Evolutionary conservation across 2,329 filamentous ascomycete species (phyloP).

Genomic region (Colletotrichum australisinense): DNA sequence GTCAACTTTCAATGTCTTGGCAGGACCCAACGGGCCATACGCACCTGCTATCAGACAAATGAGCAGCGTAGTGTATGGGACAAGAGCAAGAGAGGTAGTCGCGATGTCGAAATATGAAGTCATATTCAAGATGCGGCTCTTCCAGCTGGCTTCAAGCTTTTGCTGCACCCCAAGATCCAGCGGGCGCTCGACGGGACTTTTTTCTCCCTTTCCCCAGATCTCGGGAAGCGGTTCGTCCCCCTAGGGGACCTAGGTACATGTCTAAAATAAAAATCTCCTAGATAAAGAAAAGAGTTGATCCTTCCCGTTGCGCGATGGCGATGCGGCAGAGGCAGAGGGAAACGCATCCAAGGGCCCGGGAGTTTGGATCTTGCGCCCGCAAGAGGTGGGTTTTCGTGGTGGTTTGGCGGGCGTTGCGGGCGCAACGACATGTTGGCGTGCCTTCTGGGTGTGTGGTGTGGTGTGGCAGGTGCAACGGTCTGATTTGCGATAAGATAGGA

Average conservation of each 20-base stretch:
- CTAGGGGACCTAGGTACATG: constrained; percentile 2
- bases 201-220: constrained; percentile 17
- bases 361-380: constrained; percentile 33
- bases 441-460: constrained; percentile 1
- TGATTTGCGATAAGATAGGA: background rate
- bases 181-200: background rate
- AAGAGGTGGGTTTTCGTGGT: constrained; percentile 30
- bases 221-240: constrained; percentile 13
- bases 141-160: background rate
- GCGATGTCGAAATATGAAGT: background rate
- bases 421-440: background rate
- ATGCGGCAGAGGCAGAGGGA: background rate
- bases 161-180: background rate
- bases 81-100: background rate
- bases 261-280: background rate
- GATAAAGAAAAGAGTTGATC: background rate
- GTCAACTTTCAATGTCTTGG: constrained; percentile 1
- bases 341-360: background rate
- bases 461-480: background rate
- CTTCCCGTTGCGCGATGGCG: background rate
- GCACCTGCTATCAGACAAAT: background rate
- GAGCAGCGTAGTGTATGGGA: no score
- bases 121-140: constrained; percentile 22
- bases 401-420: constrained; percentile 29
- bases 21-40: background rate